Conservation (phyloP, 2,329 filamentous ascomycete genomes). For the Ophiostoma ips region DNA sequence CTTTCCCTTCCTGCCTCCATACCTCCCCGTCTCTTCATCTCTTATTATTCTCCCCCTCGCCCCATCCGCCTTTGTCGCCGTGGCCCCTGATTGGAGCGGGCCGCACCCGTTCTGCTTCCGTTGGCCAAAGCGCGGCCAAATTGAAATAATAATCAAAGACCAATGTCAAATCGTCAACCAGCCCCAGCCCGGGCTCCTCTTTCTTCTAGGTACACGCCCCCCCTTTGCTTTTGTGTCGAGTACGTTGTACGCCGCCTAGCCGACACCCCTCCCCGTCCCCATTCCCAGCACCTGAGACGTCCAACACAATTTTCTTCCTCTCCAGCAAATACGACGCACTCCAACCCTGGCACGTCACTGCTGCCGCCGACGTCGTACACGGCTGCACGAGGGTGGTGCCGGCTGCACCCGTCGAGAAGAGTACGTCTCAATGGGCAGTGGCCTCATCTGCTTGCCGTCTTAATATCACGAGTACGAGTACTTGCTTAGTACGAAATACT, state of each 20-base stretch:
- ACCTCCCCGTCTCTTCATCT: not conserved
- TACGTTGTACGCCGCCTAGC: too few species aligned
- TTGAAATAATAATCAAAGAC: not conserved
- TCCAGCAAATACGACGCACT: not conserved
- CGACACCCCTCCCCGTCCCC: too few species aligned
- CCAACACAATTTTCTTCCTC: not conserved
- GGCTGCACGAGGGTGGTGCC: conserved; percentile 1
- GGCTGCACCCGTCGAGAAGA: not conserved
- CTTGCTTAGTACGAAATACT: too few species aligned
- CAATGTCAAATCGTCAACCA: not conserved
- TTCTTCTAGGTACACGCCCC: too few species aligned
- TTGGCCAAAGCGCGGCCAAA: too few species aligned
- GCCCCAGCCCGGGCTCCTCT: too few species aligned
- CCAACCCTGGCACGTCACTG: not conserved
- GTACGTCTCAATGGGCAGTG: too few species aligned
- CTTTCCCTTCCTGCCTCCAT: not conserved
- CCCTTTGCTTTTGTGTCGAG: too few species aligned
- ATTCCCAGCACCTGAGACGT: too few species aligned
- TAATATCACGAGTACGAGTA: too few species aligned
- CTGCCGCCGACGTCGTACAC: not conserved
- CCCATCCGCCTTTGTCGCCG: not conserved
- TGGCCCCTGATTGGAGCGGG: not conserved
- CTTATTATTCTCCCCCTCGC: not conserved
- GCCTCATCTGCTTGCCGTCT: too few species aligned
- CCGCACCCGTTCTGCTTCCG: not conserved